phyloP scores from a whole-genome alignment of 345 rosid genomes.

The Eutrema japonicum region DNA sequence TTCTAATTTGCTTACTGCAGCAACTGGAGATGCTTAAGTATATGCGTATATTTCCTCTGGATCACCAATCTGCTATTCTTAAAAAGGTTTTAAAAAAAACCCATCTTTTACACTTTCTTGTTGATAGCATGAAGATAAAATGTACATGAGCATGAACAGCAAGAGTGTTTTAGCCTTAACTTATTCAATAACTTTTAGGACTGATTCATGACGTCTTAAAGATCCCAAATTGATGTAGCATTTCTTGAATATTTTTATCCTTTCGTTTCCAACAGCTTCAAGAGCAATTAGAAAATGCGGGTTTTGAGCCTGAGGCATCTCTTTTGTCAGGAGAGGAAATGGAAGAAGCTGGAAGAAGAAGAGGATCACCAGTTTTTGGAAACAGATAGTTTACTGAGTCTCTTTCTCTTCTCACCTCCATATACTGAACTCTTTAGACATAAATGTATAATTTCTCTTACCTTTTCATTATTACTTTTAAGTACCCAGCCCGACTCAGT shows the following conservation, averaged over 20 bases:
- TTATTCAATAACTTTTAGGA: neutral
- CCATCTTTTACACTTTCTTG: neutral
- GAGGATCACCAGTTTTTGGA: constrained; percentile 64
- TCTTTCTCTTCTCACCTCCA: constrained; percentile 6
- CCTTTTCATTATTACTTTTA: neutral
- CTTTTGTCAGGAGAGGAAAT: constrained; percentile 63
- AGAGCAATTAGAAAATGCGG: constrained; percentile 59
- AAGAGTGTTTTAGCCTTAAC: neutral
- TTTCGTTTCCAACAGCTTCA: constrained; percentile 53
- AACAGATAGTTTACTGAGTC: constrained; percentile 38
- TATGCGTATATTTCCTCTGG: constrained; percentile 71
- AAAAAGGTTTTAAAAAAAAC: constrained; percentile 54
- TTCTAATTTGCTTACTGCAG: constrained; percentile 44
- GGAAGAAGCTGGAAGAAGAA: constrained; percentile 65
- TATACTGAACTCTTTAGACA: neutral
- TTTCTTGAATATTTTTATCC: neutral
- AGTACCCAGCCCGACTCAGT: too few relatives aligned
- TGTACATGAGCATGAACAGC: neutral
- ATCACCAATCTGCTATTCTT: constrained; percentile 73
- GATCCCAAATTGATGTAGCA: neutral
- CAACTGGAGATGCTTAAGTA: constrained; percentile 85
- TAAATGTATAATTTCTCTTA: neutral
- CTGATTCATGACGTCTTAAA: neutral
- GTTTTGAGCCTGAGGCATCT: constrained; percentile 61
- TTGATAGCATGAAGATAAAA: neutral